Conservation (phyloP, 306 rosid genomes). For the Dryas drummondii region DNA sequence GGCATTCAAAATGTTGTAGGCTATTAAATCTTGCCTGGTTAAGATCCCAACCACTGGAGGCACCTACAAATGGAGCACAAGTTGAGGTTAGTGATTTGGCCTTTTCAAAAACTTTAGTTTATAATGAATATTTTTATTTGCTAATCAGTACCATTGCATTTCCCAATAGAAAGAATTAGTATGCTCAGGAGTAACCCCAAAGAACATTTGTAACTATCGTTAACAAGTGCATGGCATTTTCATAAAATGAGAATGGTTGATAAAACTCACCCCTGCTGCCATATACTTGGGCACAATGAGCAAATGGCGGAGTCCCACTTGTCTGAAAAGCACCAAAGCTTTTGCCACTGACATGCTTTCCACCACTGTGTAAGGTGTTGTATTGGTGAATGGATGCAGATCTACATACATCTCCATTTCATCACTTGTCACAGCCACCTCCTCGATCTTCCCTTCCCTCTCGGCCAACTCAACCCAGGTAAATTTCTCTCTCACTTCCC, state of each 20-base stretch:
- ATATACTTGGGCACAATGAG: conserved; percentile 74
- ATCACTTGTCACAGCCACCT: conserved; percentile 61
- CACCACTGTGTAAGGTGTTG: conserved; percentile 73
- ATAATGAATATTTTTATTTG: background rate
- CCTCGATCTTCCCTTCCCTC: conserved; percentile 69
- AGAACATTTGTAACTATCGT: background rate
- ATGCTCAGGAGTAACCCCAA: background rate
- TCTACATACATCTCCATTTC: conserved; percentile 89
- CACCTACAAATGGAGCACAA: conserved; percentile 44
- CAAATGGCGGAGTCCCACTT: conserved; percentile 86
- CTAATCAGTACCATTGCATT: background rate
- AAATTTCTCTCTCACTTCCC: conserved; percentile 88
- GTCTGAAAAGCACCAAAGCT: conserved; percentile 85
- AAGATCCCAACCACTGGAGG: conserved; percentile 78
- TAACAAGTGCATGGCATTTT: background rate
- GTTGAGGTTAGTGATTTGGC: conserved; percentile 38
- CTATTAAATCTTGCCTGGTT: conserved; percentile 80
- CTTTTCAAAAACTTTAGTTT: background rate
- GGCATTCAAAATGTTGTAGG: conserved; percentile 68
- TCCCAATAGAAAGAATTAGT: background rate
- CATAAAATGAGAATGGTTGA: background rate
- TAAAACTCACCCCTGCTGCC: conserved; percentile 69
- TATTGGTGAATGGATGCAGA: conserved; percentile 86
- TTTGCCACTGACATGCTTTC: conserved; percentile 81
- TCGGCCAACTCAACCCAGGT: conserved; percentile 77